A percentile compares a stretch with the other conserved stretches of the same genome.
Evolutionary conservation across 345 rosid species (phyloP).

Genomic region (Rhodamnia rubescens): DNA sequence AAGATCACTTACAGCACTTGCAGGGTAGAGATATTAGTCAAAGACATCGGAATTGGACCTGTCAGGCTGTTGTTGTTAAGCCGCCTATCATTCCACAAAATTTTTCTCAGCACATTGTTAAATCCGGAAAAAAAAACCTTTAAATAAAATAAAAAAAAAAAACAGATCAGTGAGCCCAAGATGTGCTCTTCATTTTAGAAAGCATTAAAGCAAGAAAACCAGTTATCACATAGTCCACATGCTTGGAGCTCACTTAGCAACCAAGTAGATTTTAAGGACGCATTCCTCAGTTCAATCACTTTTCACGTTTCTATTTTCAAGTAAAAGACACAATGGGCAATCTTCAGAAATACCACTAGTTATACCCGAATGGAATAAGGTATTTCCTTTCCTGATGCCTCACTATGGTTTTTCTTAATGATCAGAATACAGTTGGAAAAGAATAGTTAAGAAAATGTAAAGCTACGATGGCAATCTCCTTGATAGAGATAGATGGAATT

Average conservation of each 20-base stretch:
- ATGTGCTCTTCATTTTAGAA: background rate
- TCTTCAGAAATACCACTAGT: background rate
- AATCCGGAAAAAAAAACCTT: background rate
- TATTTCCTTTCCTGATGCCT: background rate
- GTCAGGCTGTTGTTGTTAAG: conserved; percentile 87
- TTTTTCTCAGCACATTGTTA: background rate
- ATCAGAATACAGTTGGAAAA: background rate
- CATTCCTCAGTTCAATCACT: background rate
- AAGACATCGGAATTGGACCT: conserved; percentile 80
- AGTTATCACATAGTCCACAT: background rate
- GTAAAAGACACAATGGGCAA: background rate
- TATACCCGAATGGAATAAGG: background rate
- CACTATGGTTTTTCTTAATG: background rate
- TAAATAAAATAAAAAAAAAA: background rate
- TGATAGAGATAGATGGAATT: background rate
- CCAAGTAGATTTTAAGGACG: background rate
- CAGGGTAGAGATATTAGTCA: conserved; percentile 79
- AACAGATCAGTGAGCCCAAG: background rate
- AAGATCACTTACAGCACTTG: conserved; percentile 77
- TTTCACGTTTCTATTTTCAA: background rate
- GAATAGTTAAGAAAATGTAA: background rate
- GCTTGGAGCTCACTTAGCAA: background rate
- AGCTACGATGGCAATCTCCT: background rate
- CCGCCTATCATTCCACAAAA: conserved; percentile 69
- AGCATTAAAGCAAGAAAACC: background rate